Conservation (phyloP, 2,329 filamentous ascomycete genomes). For the Plectosphaerella plurivora region DNA sequence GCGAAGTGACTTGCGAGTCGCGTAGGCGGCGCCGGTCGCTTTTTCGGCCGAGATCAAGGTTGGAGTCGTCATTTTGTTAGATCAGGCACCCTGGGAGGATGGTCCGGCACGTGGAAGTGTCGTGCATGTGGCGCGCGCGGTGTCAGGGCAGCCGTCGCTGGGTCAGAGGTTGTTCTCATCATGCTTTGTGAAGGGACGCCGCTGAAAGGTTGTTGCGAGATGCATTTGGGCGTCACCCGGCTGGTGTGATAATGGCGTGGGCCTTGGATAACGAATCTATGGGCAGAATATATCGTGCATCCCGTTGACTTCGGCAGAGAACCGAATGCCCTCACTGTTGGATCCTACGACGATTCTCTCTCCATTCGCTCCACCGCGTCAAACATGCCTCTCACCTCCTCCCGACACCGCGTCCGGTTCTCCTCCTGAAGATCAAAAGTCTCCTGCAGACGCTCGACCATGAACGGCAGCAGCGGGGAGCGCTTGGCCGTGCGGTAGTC, state of each 20-base stretch:
- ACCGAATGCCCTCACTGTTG: too few species aligned
- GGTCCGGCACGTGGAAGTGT: background rate
- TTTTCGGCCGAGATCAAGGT: background rate
- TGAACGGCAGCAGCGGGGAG: slow-evolving; percentile 33
- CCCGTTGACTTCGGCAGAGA: too few species aligned
- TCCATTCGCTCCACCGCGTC: background rate
- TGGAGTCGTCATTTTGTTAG: background rate
- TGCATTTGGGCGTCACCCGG: too few species aligned
- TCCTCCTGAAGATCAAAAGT: slow-evolving; percentile 29
- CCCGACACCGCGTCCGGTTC: slow-evolving; percentile 4
- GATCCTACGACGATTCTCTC: too few species aligned
- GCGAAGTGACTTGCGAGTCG: background rate
- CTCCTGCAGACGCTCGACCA: slow-evolving; percentile 29
- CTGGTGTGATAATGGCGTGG: too few species aligned
- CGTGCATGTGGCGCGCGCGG: too few species aligned
- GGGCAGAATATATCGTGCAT: too few species aligned
- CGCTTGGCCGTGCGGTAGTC: slow-evolving; percentile 43
- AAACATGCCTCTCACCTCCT: background rate
- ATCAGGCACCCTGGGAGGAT: background rate
- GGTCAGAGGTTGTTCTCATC: too few species aligned
- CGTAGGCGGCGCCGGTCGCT: background rate
- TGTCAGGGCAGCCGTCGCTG: too few species aligned
- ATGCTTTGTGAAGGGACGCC: too few species aligned
- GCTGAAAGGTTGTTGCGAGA: too few species aligned
- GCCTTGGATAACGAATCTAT: too few species aligned